phyloP scores from a whole-genome alignment of 208 protist genomes.

The Giardia duodenalis region DNA sequence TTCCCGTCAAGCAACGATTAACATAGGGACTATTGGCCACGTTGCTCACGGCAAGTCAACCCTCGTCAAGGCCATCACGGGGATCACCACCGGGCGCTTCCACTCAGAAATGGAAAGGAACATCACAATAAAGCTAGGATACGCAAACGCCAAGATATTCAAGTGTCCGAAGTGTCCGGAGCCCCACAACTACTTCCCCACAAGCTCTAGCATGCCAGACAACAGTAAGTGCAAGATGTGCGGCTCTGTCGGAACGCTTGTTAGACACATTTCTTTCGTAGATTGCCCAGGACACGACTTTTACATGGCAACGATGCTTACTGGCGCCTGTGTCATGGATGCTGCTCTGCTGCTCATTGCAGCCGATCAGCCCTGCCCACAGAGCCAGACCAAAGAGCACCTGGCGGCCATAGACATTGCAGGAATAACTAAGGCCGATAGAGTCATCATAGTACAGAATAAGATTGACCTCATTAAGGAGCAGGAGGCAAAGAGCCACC shows the following conservation, averaged over 20 bases:
- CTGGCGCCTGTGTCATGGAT: constrained; percentile 99
- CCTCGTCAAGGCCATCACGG: constrained; percentile 92
- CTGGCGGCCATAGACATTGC: constrained; percentile 98
- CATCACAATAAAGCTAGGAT: constrained; percentile 52
- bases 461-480: constrained; percentile 99
- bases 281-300: constrained; percentile 83
- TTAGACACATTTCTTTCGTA: constrained; percentile 49
- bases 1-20: constrained; percentile 87
- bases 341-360: constrained; percentile 95
- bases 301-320: constrained; percentile 99
- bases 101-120: constrained; percentile 33
- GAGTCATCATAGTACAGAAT: constrained; percentile 93
- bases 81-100: constrained; percentile 57
- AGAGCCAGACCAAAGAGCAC: constrained; percentile 79
- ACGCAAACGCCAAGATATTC: constrained; percentile 54
- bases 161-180: constrained; percentile 42
- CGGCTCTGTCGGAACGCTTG: constrained; percentile 26
- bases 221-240: constrained; percentile 19
- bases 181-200: constrained; percentile 39
- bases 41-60: constrained; percentile 99
- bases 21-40: constrained; percentile 98
- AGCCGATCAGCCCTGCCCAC: constrained; percentile 91
- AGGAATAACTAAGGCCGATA: constrained; percentile 76
- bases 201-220: constrained; percentile 22
- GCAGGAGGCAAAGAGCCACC: constrained; percentile 62